Evolutionary conservation across 148 eudicot genomes (phyloP), one percentile per base, ranked within the genome.

Genomic region (Chenopodium album): DNA sequence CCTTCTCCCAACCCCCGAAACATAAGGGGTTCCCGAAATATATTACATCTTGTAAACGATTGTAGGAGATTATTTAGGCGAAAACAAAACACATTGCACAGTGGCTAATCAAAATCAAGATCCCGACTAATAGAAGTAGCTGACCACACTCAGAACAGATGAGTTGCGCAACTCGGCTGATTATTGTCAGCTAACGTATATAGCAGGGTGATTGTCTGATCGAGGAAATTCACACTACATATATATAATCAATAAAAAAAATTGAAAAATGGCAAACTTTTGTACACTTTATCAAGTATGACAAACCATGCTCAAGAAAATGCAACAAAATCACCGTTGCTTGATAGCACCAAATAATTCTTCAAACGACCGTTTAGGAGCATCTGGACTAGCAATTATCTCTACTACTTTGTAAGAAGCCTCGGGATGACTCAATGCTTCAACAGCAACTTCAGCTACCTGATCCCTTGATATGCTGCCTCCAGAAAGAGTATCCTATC

Each of bases 391-490:
- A 56, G 98, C 98, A 81, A 93, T 88, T 60, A 95, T 95, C 83
- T 93, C 98, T 80, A 95, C 98, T 13, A 92, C 98, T 87, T 95
- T 95, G 86, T 85, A 95, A 52, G 87, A 83, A 78, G 97, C 92
- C 84, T 92, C 93, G 0, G 94, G 92, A 81, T 84, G 89, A 73
- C 77, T 77, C 89, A 95, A 88, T 54, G 98, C 93, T 89, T 92
- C 97, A 44, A 92, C 94, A 34, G 97, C 94, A 78, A 93, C 98
- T 88, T 95, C 93, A 7, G 98, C 98, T 54, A 95, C 98, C 81
- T 91, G 97, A 87, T 95, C 98, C 80, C 98, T 90, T 7, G 98
- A 94, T 83, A 94, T 91, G 7, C 95, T 91, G 2, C 94, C 98
- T 52, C 88, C 92, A 29, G 71, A 86, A 22, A 95, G 88, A 41